Evolutionary conservation across 768 basidiomycete genomes (phyloP), one percentile per base, ranked within the genome.

Genomic region (Termitomyces sp.): DNA sequence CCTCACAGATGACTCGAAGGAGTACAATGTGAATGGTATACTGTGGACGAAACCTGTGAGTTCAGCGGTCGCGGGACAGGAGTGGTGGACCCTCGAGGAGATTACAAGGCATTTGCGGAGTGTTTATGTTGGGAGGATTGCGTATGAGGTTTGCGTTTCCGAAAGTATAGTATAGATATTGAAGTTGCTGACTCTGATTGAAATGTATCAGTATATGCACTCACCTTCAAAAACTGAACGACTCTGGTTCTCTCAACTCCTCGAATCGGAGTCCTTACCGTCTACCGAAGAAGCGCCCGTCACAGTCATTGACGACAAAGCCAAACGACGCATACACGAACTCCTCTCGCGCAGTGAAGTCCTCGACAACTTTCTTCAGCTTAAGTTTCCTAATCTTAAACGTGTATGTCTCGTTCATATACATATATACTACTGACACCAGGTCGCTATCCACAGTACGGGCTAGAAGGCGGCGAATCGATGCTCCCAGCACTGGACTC

Each of bases 401-500:
- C 80, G 89, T 23, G 78, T 78, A 63, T n/a, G 74, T 65, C 30
- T 39, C 39, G 16, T 5, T n/a, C 44, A 3, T 21, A 30, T 44
- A 40, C 21, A 17, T 55, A 9, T 16, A 14, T 55, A 8, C 34
- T 43, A n/a, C 5, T 14, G 25, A 59, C 23, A 40, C 28, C 19
- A 21, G 54, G 19, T 58, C 60, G 21, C 80, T 2, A 39, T 23
- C 12, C 0, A 14, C 6, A 91, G 65, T 92, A 92, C 68, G 93
- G 91, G 0, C 77, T 95, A 37, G 94, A 97, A 70, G 94, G 94
- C 3, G 94, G 89, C 1, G 94, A 96, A 73, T 92, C 91, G 3
- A 95, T 96, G 94, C 71, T 97, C 25, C 89, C 92, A 4, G 94
- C 92, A 1, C 73, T 96, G 2, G 91, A 94, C 58, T 75, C 82